phyloP scores from a whole-genome alignment of 2,329 filamentous ascomycete genomes.

The Microdochium bolleyi region DNA sequence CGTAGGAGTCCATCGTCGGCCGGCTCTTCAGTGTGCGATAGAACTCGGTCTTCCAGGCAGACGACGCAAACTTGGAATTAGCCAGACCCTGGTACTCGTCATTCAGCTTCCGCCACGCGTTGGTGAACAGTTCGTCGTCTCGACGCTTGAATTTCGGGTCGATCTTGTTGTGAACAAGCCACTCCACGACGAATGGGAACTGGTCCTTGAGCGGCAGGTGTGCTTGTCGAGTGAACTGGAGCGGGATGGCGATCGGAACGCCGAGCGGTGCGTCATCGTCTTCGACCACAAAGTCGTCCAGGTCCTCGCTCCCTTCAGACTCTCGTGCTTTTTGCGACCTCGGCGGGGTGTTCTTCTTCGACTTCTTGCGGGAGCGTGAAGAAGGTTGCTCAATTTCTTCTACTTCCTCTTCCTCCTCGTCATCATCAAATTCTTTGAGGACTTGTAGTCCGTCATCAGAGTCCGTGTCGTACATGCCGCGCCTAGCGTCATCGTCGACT shows the following conservation, averaged over 20 bases:
- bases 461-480: slow-evolving; percentile 24
- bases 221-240: slow-evolving; percentile 60
- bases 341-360: slow-evolving; percentile 4
- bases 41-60: slow-evolving; percentile 63
- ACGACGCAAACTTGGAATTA: slow-evolving; percentile 63
- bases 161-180: slow-evolving; percentile 74
- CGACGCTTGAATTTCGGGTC: slow-evolving; percentile 58
- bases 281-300: slow-evolving; percentile 57
- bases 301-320: slow-evolving; percentile 17
- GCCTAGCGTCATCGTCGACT: slow-evolving; percentile 34
- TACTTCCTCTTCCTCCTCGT: slow-evolving; percentile 16
- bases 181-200: slow-evolving; percentile 68
- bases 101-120: slow-evolving; percentile 65
- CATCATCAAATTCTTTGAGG: slow-evolving; percentile 23
- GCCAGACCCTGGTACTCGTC: slow-evolving; percentile 62
- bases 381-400: not conserved
- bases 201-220: slow-evolving; percentile 63
- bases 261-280: slow-evolving; percentile 50
- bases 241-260: slow-evolving; percentile 52
- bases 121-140: slow-evolving; percentile 54
- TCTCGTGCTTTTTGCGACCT: slow-evolving; percentile 9
- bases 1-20: slow-evolving; percentile 48
- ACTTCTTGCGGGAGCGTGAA: slow-evolving; percentile 4
- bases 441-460: slow-evolving; percentile 17
- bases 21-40: slow-evolving; percentile 56